Conservation (phyloP, 441 rosid genomes). For the Viola pubescens region DNA sequence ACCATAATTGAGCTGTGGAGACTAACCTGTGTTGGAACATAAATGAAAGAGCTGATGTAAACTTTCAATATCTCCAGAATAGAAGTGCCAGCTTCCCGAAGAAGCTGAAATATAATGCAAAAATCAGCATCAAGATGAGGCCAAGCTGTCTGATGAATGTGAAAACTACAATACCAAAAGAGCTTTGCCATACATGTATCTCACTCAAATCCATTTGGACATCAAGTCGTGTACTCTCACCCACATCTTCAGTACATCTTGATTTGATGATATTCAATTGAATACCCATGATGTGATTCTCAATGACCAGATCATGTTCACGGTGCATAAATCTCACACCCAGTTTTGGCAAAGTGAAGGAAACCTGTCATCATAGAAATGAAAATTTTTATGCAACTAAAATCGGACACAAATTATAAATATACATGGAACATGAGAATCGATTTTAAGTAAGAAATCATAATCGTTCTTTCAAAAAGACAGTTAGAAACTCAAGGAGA, state of each 20-base stretch:
- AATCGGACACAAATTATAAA: background rate
- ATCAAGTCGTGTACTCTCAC: constrained; percentile 88
- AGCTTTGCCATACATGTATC: constrained; percentile 73
- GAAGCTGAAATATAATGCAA: constrained; percentile 57
- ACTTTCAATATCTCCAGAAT: constrained; percentile 88
- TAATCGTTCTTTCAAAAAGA: background rate
- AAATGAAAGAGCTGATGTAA: constrained; percentile 62
- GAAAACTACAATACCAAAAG: constrained; percentile 20
- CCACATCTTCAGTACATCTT: constrained; percentile 69
- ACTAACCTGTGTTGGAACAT: constrained; percentile 77
- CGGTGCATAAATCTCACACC: constrained; percentile 70
- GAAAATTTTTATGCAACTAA: background rate
- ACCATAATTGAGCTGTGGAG: constrained; percentile 17
- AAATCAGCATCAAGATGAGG: constrained; percentile 20
- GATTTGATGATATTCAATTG: constrained; percentile 71
- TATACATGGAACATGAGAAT: background rate
- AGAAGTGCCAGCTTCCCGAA: constrained; percentile 76
- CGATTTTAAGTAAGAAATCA: background rate
- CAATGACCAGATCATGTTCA: constrained; percentile 56
- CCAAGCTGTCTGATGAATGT: constrained; percentile 15
- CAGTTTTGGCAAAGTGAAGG: constrained; percentile 72
- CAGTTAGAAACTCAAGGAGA: background rate
- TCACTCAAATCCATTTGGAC: constrained; percentile 85
- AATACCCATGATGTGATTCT: constrained; percentile 82
- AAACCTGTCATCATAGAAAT: constrained; percentile 36